A percentile compares a stretch with the other conserved stretches of the same genome.
Conservation (phyloP, 2,329 filamentous ascomycete genomes). For the Colletotrichum chrysophilum region DNA sequence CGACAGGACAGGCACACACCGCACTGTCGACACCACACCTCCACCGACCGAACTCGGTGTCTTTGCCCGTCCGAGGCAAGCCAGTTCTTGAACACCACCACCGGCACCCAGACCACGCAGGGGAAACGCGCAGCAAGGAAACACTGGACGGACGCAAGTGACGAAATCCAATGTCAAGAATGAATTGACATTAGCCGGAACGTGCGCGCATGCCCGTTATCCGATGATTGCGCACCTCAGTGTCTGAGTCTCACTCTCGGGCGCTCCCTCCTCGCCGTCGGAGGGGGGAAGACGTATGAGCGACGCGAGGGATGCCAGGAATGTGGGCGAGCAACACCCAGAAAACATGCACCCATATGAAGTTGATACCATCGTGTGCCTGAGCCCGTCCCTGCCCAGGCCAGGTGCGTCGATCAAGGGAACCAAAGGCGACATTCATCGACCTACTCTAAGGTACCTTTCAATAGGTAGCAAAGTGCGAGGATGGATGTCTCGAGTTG, state of each 20-base stretch:
- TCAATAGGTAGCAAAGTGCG: not conserved
- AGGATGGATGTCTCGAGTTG: not conserved
- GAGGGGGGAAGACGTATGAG: not conserved
- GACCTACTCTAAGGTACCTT: not conserved
- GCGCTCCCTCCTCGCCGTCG: not conserved
- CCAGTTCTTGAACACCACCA: not conserved
- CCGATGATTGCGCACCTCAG: not conserved
- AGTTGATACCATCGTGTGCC: not conserved
- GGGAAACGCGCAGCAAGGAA: not conserved
- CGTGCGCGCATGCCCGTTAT: not conserved
- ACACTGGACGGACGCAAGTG: not conserved
- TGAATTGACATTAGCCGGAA: not conserved
- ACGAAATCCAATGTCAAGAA: not conserved
- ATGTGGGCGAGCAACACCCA: not conserved
- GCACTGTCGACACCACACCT: not conserved
- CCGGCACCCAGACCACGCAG: not conserved
- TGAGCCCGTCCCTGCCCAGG: not conserved
- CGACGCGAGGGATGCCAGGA: slow-evolving; percentile 14
- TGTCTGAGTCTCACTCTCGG: not conserved
- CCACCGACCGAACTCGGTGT: slow-evolving; percentile 9
- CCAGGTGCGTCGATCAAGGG: slow-evolving; percentile 7
- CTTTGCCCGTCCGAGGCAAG: slow-evolving; percentile 3
- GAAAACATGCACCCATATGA: not conserved
- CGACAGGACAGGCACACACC: not conserved
- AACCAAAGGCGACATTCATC: not conserved